Conservation (phyloP, 345 rosid species). For the Alliaria petiolata region DNA sequence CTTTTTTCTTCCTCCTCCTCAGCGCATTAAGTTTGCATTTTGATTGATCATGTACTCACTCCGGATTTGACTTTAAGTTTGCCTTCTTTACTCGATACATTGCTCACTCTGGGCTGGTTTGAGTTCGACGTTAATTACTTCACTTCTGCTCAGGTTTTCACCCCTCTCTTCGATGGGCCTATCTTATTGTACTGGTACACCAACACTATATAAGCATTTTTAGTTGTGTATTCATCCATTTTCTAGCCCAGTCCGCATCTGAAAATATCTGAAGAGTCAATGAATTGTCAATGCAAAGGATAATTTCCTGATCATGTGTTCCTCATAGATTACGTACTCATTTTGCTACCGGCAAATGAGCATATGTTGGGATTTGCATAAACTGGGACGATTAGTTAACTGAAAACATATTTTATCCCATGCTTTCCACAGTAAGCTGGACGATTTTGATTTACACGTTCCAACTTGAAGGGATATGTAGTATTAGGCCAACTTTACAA, state of each 20-base stretch:
- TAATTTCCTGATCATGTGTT: not conserved
- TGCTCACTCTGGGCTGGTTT: too few species aligned
- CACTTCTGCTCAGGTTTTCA: too few species aligned
- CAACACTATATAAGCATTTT: too few species aligned
- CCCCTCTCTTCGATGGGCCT: too few species aligned
- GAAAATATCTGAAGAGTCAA: not conserved
- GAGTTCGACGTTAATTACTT: too few species aligned
- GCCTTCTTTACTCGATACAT: too few species aligned
- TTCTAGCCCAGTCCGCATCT: not conserved
- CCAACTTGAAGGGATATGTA: not conserved
- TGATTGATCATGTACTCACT: too few species aligned
- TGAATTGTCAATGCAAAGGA: not conserved
- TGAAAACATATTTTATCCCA: not conserved
- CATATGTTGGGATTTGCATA: not conserved
- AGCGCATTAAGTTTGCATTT: too few species aligned
- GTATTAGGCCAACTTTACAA: not conserved
- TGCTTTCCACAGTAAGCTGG: not conserved
- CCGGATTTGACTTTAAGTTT: too few species aligned
- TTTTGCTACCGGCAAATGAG: not conserved
- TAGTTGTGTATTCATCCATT: not conserved
- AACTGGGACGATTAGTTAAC: not conserved
- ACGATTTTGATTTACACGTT: not conserved
- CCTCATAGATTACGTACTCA: not conserved
- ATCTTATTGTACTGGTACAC: too few species aligned
- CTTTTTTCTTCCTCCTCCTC: too few species aligned